Evolutionary conservation across 2,329 filamentous ascomycete genomes (phyloP), one percentile per base, ranked within the genome.

Genomic region (Penicillium sp.): DNA sequence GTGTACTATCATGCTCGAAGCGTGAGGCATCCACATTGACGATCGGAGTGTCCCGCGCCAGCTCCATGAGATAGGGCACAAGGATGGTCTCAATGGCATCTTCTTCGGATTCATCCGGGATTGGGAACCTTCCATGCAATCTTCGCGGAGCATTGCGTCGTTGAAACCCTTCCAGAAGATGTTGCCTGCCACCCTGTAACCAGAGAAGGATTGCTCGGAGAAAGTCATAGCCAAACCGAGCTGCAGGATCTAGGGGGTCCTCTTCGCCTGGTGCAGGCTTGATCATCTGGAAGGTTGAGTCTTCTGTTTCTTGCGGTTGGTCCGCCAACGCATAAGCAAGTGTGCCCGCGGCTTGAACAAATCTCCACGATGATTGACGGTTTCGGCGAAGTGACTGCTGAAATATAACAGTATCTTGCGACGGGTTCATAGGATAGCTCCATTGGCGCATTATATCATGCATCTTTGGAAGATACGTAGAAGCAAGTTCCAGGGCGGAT

Each of bases 181-280:
- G 77, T 8, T 78, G 73, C 13, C 81, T 72, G 9, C 84, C 84
- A 32, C 82, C 83, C 51, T 84, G 81, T 2, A 87, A 70, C 82
- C 84, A 87, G 1, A 86, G 73, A 2, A 85, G 64, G 40, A 87
- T 84, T 1, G 84, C 83, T 65, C 83, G 85, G 26, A 87, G 61
- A 60, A 87, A 87, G 59, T 87, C 84, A 61, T 85, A 86, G n/a
- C 77, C 77, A 64, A 87, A 87, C 13, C 79, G 78, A 41, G 82
- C 77, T 18, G 76, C 71, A 7, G 61, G 60, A 11, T 74, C 63
- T 18, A 76, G 63, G 32, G 65, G 48, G 52, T 67, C 64, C 60
- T 78, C 67, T 64, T 81, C 74, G 19, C 73, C 69, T 43, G 76
- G 69, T 0, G 80, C 77, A 16, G 77, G 77, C 39, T 69, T 70